Evolutionary conservation across 2,329 filamentous ascomycete genomes (phyloP).

Genomic region (Monosporascus ibericus): DNA sequence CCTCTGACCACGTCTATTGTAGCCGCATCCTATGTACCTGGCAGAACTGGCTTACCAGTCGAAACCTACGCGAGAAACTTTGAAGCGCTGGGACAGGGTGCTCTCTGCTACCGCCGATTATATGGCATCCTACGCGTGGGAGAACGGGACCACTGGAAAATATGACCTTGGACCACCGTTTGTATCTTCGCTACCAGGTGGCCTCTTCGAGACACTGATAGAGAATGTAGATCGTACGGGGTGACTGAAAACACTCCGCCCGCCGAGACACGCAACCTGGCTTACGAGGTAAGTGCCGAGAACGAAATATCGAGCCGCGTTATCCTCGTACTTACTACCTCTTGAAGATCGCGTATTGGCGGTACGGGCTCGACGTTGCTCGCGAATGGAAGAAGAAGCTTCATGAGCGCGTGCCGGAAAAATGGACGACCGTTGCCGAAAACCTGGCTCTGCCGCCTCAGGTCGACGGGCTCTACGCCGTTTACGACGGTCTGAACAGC

Average conservation of each 20-base stretch:
- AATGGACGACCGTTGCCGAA: slow-evolving; percentile 35
- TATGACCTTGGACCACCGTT: slow-evolving; percentile 40
- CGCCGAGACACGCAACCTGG: slow-evolving; percentile 38
- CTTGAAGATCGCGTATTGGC: slow-evolving; percentile 37
- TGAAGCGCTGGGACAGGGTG: slow-evolving; percentile 20
- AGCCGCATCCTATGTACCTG: slow-evolving; percentile 39
- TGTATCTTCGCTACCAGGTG: slow-evolving; percentile 1
- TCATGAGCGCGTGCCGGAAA: slow-evolving; percentile 27
- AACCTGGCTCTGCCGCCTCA: slow-evolving; percentile 38
- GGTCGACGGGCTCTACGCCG: slow-evolving; percentile 35
- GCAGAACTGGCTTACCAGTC: slow-evolving; percentile 24
- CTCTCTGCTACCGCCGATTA: slow-evolving; percentile 24
- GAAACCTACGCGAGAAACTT: slow-evolving; percentile 16
- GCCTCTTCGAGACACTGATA: neutral
- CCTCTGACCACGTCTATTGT: neutral
- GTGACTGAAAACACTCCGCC: slow-evolving; percentile 46
- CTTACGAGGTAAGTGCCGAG: slow-evolving; percentile 33
- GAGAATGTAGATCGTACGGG: slow-evolving; percentile 32
- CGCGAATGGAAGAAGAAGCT: slow-evolving; percentile 36
- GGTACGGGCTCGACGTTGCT: slow-evolving; percentile 41
- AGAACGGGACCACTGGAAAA: slow-evolving; percentile 20
- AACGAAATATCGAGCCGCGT: neutral
- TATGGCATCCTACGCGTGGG: slow-evolving; percentile 27
- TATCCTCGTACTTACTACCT: neutral
- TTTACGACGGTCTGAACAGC: slow-evolving; percentile 40